Base-by-base conservation (phyloP, 1,284 basidiomycete genomes). In the Cryptococcus depauperatus region DNA sequence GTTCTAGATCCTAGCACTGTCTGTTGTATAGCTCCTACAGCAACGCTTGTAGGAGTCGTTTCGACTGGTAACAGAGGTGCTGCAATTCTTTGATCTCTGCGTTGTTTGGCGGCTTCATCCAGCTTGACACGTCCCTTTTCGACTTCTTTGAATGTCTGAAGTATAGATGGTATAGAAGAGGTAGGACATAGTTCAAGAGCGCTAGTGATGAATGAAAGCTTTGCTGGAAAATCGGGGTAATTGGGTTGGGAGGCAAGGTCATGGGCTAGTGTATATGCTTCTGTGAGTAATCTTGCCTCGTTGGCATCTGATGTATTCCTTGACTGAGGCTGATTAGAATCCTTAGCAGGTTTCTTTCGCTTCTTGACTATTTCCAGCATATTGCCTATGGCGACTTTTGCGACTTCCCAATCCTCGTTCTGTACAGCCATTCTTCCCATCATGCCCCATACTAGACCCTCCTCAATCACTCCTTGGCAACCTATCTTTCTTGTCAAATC, bases 401-500 rank as follows among this genome's bases (percentile, higher is more conserved):
- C 87, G 14, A 78, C 74, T 0, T 68, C 58, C 55, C 84, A 90
- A 59, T 95, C 89, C 56, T 84, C 83, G 0, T 77, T 77, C 52
- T 84, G 81, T 5, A 90, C 75, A 0, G 88, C 87, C 1, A 85
- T 80, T 51, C 88, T 85, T 4, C 82, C 81, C 29, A 95, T 75
- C 88, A 93, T 92, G 27, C 86, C 85, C 30, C 89, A 76, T 1
- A 82, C 78, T 61, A 86, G 83, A 42, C 87, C 82, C 62, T 85
- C 80, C 2, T 86, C 85, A 7, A 80, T 76, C 57, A 91, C 82
- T 27, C 74, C 74, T 39, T 76, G 73, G 64, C 83, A 87, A 1
- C 90, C 91, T 10, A 96, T 80, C 69, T 92, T 93, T 65, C 80
- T 75, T 16, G 83, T 80, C 26, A 96, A 79, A 43, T 93, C 89